Conservation (phyloP, 345 rosid species). For the Melastoma malabathricum region DNA sequence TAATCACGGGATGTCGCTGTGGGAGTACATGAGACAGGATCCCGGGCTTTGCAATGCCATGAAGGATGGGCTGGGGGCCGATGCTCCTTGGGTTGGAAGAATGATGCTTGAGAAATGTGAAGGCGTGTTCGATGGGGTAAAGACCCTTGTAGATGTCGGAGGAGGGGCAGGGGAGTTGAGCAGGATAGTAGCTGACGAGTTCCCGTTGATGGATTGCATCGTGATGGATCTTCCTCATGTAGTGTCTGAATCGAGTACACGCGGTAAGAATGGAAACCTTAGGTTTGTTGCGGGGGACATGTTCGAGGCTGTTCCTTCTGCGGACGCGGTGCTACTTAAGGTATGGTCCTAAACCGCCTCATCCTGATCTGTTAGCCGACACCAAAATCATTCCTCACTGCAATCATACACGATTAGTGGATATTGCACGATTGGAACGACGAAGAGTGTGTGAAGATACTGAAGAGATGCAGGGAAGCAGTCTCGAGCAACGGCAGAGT, state of each 20-base stretch:
- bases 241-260: conserved; percentile 10
- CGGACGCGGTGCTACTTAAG: conserved; percentile 28
- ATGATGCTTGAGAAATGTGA: conserved; percentile 11
- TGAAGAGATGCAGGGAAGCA: conserved; percentile 22
- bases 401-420: conserved; percentile 10
- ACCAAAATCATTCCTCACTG: too few relatives aligned
- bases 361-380: too few relatives aligned
- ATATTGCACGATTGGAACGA: conserved; percentile 36
- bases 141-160: conserved; percentile 27
- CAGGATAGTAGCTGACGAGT: conserved; percentile 12
- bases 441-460: conserved; percentile 29
- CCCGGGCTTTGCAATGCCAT: conserved; percentile 9
- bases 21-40: conserved; percentile 11
- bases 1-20: conserved; percentile 16
- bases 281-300: conserved; percentile 26
- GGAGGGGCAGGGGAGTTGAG: conserved; percentile 30
- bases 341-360: conserved; percentile 4
- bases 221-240: conserved; percentile 31
- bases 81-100: conserved; percentile 10
- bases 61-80: conserved; percentile 24
- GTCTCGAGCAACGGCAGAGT: conserved; percentile 7
- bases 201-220: conserved; percentile 21
- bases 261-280: conserved; percentile 14
- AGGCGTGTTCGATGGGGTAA: conserved; percentile 21
- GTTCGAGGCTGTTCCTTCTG: conserved; percentile 30